Base-by-base conservation (phyloP, 2,329 filamentous ascomycete species). In the Colletotrichum paranaense region DNA sequence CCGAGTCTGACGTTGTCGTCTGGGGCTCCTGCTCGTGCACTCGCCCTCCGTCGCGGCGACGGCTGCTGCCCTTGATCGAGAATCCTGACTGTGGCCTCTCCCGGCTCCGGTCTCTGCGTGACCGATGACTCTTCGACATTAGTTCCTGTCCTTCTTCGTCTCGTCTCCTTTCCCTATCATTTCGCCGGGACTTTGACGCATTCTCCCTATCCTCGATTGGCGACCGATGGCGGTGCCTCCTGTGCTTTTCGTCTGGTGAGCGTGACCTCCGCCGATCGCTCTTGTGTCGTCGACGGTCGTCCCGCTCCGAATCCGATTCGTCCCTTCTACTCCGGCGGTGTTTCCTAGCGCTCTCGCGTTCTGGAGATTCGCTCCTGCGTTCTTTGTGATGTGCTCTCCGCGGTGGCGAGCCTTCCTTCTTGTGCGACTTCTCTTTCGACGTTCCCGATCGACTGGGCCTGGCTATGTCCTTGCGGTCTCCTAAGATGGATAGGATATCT, bases 401-500 rank as follows among this genome's bases (percentile, higher is more conserved):
- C 52, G 73, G 52, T 3, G 60, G 22, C 14, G 66, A 56, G 16
- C 26, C 56, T 16, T 65, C 57, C n/a, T 57, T 53, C 24, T 53
- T 55, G 8, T 55, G 49, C 55, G 65, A 32, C 62, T 67, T 75
- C 60, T 74, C 70, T 3, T 63, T 56, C 26, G 55, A 62, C 16
- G 64, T 74, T 59, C 42, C 73, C 24, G 58, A 59, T 56, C 68
- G 66, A 65, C 72, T 76, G 16, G 24, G 67, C 67, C 72, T 76
- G 14, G 19, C 64, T 64, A 73, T 74, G 7, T 60, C 74, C 72
- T 67, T 79, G 76, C 73, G 52, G 57, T 86, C 86, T 28, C 86
- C 84, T 6, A 92, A 78, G 58, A 91, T 90, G 2, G 90, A 88
- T 59, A 88, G 86, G 60, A 92, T 92, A 73, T 89, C 87, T 6